These are phyloP conservation scores for Priceomyces melissophilus DNA, from an alignment of 805 yeast species.

Conservation along the genomic window DNA sequence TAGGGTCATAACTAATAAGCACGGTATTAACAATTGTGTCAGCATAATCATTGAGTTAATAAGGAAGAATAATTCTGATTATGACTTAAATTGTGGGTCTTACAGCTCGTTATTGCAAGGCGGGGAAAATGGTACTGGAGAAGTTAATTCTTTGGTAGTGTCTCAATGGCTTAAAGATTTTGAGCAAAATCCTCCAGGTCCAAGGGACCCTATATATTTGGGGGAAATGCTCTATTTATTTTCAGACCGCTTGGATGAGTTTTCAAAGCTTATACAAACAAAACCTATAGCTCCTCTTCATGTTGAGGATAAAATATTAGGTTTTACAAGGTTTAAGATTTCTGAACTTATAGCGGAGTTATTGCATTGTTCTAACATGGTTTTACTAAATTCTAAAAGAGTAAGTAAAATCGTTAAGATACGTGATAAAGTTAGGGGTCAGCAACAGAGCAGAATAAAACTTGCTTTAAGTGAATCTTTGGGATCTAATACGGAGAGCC, in stretches of 20 bases:
- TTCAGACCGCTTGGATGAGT: conserved; percentile 67
- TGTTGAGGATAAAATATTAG: conserved; percentile 50
- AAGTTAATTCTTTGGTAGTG: conserved; percentile 40
- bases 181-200: conserved; percentile 88
- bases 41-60: conserved; percentile 92
- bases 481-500: conserved; percentile 11
- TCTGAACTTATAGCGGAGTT: conserved; percentile 92
- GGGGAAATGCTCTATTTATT: conserved; percentile 82
- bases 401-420: conserved; percentile 66
- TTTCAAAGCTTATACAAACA: conserved; percentile 57
- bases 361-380: conserved; percentile 97
- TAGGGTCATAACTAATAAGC: conserved; percentile 51
- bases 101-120: conserved; percentile 56
- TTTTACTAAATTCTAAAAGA: conserved; percentile 70
- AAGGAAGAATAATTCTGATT: conserved; percentile 93
- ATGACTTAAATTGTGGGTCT: conserved; percentile 83
- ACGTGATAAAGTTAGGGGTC: conserved; percentile 61
- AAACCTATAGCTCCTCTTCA: conserved; percentile 21
- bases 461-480: conserved; percentile 33
- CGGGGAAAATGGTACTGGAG: conserved; percentile 29
- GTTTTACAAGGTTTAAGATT: conserved; percentile 86
- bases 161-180: conserved; percentile 44
- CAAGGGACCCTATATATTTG: conserved; percentile 88
- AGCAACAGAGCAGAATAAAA: conserved; percentile 41
- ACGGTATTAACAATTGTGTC: conserved; percentile 90